Evolutionary conservation across 495 filamentous ascomycete species (phyloP), one percentile per base, ranked within the genome.

Genomic region (Hyaloscypha hepaticicola): DNA sequence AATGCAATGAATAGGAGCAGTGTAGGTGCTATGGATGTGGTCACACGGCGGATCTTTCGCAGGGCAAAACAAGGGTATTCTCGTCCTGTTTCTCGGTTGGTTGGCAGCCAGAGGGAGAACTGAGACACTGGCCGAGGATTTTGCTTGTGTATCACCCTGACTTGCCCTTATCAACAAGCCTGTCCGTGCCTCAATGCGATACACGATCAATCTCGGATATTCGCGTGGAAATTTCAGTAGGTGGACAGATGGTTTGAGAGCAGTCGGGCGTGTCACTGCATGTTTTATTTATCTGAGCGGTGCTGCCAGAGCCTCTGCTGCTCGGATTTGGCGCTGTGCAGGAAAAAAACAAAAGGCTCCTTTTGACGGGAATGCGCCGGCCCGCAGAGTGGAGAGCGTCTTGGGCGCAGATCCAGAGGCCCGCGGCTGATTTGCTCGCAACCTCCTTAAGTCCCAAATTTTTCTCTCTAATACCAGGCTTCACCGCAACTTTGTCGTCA

Each of bases 31-130:
- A 53, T 33, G 58, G 31, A 57, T 22, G 63, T 69, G 67, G 63
- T 69, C 67, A 69, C 67, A 66, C 58, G 67, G 67, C 49, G 38
- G 62, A 62, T 64, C 60, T 68, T 63, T 68, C 60, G 25, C 41
- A 52, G 45, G 5, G 24, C 53, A 58, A 63, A 49, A 56, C 38
- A 41, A 58, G 25, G 62, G 59, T 61, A 66, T 55, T 51, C 50
- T 62, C 38, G 53, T 62, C 57, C 12, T 58, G 53, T 58, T 53
- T 63, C 65, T 61, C 60, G 58, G 49, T 34, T 63, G 63, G 45
- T 16, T 56, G 25, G 49, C 21, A 38, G 51, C 27, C 60, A 56
- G 50, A 50, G 27, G 45, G 51, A 33, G 27, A 25, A 34, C 52
- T 63, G 65, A 67, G 65, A 68, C 61, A 60, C 21, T 45, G 21